Evolutionary conservation across 139 green algal genomes (phyloP), one percentile per base, ranked within the genome.

Genomic region (Micromonas pusilla): DNA sequence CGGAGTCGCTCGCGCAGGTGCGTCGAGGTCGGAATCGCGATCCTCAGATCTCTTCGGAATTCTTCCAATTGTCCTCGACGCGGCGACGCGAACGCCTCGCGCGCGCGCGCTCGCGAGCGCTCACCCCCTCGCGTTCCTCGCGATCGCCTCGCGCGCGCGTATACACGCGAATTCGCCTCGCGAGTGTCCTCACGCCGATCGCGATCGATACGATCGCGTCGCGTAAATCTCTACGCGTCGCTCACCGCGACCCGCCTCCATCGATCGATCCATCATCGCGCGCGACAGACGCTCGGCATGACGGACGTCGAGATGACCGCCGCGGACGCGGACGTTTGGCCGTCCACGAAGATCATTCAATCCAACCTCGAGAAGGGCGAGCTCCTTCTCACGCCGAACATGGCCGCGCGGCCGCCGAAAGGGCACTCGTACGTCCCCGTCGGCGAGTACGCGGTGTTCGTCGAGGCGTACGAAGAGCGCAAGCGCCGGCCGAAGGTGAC

Each of bases 371-470:
- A 75, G 38, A 38, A 39, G 25, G 37, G 36, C 25, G 36, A 62
- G 25, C 19, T 75, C 20, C 53, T 75, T 34, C 37, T 75, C 37
- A 63, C 68, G 36, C 25, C 5, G 20, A 75, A 60, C 37, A 38
- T 53, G 37, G 26, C 68, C 1, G 25, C 62, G 20, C 60, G 31
- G 68, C 20, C 37, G 21, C 68, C 68, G 36, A 75, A 75, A 33
- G 68, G 68, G 6, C 62, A 63, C 36, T 34, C 68, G 2, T 75
- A 36, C 1, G 53, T 75, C 0, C 37, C 37, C 25, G 26, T 28
- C 4, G 38, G 68, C 36, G 68, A 75, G 19, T 62, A 63, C 30
- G 68, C 23, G 20, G n/a, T 30, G 20, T 60, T 75, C 38, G 38
- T 38, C 25, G 68, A 38, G 6, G 30, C 23, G 19, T 75, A 19